Conservation (phyloP, 129 eudicot species). For the Lonicera japonica region DNA sequence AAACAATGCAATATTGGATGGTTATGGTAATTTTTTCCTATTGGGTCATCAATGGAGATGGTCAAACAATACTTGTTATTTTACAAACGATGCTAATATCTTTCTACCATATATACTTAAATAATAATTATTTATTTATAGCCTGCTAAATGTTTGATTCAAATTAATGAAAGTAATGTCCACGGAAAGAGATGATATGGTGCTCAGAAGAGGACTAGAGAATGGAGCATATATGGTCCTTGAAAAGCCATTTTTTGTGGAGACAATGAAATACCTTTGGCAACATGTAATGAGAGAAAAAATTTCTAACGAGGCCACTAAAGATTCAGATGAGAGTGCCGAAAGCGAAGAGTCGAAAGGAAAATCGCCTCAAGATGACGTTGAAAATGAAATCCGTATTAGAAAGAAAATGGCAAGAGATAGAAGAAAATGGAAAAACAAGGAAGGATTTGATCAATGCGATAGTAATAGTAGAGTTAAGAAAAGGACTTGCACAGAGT, state of each 20-base stretch:
- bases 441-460: background rate
- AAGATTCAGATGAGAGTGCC: background rate
- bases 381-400: background rate
- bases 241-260: slow-evolving; percentile 15
- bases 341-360: background rate
- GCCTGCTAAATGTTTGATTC: background rate
- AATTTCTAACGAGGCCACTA: background rate
- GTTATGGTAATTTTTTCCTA: background rate
- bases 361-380: background rate
- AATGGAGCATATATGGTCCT: slow-evolving; percentile 19
- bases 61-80: too few relatives aligned
- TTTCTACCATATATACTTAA: too few relatives aligned
- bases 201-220: slow-evolving; percentile 17
- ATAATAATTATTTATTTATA: background rate
- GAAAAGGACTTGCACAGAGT: slow-evolving; percentile 26
- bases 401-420: background rate
- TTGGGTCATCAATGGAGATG: background rate
- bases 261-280: slow-evolving; percentile 20
- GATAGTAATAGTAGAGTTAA: slow-evolving; percentile 3
- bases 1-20: too few relatives aligned
- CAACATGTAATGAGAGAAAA: slow-evolving; percentile 24
- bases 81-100: too few relatives aligned
- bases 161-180: slow-evolving; percentile 14
- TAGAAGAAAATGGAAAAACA: background rate
- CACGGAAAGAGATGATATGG: slow-evolving; percentile 2